phyloP scores from a whole-genome alignment of 2,329 filamentous ascomycete species.

The Colletotrichum simmondsii region DNA sequence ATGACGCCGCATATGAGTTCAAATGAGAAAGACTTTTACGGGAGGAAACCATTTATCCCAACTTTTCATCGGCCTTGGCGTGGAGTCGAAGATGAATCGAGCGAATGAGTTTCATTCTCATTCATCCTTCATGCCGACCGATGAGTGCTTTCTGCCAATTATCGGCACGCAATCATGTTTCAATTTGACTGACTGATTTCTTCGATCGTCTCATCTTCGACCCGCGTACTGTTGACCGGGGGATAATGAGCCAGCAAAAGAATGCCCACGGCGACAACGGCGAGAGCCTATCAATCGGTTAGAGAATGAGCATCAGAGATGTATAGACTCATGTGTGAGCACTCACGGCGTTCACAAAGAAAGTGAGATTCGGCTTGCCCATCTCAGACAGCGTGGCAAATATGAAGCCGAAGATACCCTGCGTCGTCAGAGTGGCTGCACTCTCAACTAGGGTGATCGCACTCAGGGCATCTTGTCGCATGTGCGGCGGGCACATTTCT shows the following conservation, averaged over 20 bases:
- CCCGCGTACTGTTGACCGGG: slow-evolving; percentile 53
- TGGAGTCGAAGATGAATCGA: too few relatives aligned
- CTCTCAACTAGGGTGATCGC: slow-evolving; percentile 79
- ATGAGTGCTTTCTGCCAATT: neutral
- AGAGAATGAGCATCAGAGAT: neutral
- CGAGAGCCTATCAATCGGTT: slow-evolving; percentile 55
- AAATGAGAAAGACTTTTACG: neutral
- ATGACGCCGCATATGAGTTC: neutral
- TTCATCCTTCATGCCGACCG: neutral
- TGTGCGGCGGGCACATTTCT: slow-evolving; percentile 71
- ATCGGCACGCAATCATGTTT: neutral
- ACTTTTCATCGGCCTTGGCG: too few relatives aligned
- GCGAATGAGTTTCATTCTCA: neutral
- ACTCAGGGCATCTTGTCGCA: slow-evolving; percentile 74
- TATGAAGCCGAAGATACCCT: slow-evolving; percentile 73
- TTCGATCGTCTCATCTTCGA: slow-evolving; percentile 44
- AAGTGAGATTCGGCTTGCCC: slow-evolving; percentile 71
- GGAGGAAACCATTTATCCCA: neutral
- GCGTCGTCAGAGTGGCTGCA: slow-evolving; percentile 71
- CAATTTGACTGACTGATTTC: neutral
- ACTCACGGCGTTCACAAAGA: slow-evolving; percentile 73
- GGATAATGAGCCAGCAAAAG: slow-evolving; percentile 57
- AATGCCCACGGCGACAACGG: slow-evolving; percentile 60
- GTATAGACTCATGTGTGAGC: too few relatives aligned
- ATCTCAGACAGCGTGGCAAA: slow-evolving; percentile 72